Percentiles rank a stretch among this genome's conserved stretches.
These are phyloP conservation scores for Alternaria sp. DNA, from an alignment of 2,329 filamentous ascomycete species.

Conservation along the genomic window DNA sequence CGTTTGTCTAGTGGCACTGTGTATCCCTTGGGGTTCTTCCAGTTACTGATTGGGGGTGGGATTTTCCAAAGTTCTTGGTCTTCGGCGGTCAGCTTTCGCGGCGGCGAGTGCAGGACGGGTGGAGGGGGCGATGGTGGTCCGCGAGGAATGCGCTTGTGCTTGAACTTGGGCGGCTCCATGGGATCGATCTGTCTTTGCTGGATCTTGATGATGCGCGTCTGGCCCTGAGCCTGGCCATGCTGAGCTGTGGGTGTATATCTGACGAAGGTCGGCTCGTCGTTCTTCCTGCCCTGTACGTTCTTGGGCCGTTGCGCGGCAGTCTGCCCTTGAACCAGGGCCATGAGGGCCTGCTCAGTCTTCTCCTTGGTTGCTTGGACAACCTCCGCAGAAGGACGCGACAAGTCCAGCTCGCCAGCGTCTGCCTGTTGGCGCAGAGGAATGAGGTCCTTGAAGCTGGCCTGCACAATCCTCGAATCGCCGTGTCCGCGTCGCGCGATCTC, in stretches of 20 bases:
- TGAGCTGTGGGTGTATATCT: slow-evolving; percentile 95
- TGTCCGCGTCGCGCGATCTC: slow-evolving; percentile 92
- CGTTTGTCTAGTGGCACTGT: slow-evolving; percentile 96
- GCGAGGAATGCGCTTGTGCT: slow-evolving; percentile 96
- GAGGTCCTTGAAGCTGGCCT: slow-evolving; percentile 95
- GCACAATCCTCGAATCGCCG: slow-evolving; percentile 80
- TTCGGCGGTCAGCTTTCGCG: slow-evolving; percentile 91
- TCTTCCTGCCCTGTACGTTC: slow-evolving; percentile 81
- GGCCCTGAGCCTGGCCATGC: slow-evolving; percentile 86
- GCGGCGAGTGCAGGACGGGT: slow-evolving; percentile 93
- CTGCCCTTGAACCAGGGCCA: slow-evolving; percentile 80
- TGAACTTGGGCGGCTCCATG: slow-evolving; percentile 97
- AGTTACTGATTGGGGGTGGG: slow-evolving; percentile 89
- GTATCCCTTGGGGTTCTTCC: slow-evolving; percentile 99
- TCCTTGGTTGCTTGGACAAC: slow-evolving; percentile 84
- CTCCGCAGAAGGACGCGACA: slow-evolving; percentile 84
- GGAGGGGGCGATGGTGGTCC: slow-evolving; percentile 92
- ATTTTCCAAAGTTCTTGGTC: slow-evolving; percentile 98
- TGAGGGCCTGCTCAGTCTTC: slow-evolving; percentile 85
- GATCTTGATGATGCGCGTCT: slow-evolving; percentile 98
- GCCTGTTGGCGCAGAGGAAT: slow-evolving; percentile 93
- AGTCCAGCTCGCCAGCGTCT: slow-evolving; percentile 87
- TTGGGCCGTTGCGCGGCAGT: slow-evolving; percentile 95
- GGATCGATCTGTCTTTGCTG: slow-evolving; percentile 92
- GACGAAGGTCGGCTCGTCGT: slow-evolving; percentile 90